A percentile compares a stretch with the other conserved stretches of the same genome.
Conservation (phyloP, 352 stramenopile species). For the Globisporangium cystogenes region DNA sequence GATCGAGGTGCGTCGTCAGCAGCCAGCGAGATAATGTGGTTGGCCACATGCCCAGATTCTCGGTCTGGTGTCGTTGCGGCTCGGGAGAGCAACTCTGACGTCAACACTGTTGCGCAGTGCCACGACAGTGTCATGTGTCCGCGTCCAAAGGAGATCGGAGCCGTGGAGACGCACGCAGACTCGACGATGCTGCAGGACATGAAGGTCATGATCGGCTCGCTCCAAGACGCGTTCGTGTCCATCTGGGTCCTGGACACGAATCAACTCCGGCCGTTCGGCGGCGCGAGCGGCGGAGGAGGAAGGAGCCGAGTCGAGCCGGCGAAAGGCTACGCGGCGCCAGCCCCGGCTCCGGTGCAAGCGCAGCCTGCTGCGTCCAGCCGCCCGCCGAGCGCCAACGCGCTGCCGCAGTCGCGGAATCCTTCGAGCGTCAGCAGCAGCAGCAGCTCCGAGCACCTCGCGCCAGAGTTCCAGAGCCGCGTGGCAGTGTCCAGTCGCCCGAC, state of each 20-base stretch:
- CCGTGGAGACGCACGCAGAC: slow-evolving; percentile 55
- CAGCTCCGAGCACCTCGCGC: slow-evolving; percentile 8
- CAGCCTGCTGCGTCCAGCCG: not conserved
- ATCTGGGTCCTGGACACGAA: slow-evolving; percentile 77
- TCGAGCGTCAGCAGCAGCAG: not conserved
- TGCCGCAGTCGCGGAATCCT: not conserved
- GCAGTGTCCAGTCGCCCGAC: slow-evolving; percentile 16
- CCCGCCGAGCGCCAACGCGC: not conserved
- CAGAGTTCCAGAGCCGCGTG: slow-evolving; percentile 13
- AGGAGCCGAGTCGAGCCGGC: slow-evolving; percentile 8
- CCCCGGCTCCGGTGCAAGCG: slow-evolving; percentile 10
- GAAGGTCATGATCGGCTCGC: slow-evolving; percentile 78
- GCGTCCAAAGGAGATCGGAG: slow-evolving; percentile 45
- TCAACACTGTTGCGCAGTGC: slow-evolving; percentile 19
- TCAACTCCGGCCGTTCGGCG: slow-evolving; percentile 61
- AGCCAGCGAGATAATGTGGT: too few species aligned
- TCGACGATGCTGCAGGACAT: slow-evolving; percentile 78
- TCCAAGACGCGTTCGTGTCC: slow-evolving; percentile 77
- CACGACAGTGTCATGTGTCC: slow-evolving; percentile 67
- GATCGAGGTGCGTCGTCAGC: slow-evolving; percentile 25
- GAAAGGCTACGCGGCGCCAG: slow-evolving; percentile 7
- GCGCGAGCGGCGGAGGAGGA: slow-evolving; percentile 2
- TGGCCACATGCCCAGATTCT: not conserved
- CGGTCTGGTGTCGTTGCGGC: not conserved
- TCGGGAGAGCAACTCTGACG: not conserved